Evolutionary conservation across 768 basidiomycete genomes (phyloP).

Genomic region (Porpolomopsis calyptriformis): DNA sequence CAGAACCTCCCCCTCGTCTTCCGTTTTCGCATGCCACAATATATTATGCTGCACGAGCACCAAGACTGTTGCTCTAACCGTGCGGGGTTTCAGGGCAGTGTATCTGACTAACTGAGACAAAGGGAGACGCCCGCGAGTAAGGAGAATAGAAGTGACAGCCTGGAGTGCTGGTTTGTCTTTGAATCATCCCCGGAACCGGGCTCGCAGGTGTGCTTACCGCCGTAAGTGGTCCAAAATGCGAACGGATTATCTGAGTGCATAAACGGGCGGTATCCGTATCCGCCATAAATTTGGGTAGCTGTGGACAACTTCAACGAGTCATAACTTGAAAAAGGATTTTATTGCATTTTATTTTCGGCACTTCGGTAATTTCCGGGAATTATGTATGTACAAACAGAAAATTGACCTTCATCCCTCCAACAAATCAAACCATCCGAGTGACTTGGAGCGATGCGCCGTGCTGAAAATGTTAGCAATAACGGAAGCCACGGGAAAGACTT

Average conservation of each 20-base stretch:
- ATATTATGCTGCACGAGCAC: conserved; percentile 87
- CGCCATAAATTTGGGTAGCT: conserved; percentile 91
- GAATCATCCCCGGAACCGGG: not conserved
- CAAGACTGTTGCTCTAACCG: conserved; percentile 59
- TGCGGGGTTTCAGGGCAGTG: conserved; percentile 56
- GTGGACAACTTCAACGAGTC: conserved; percentile 99
- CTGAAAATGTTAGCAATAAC: not conserved
- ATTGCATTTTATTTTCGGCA: no score
- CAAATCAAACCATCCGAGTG: no score
- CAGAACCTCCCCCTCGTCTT: conserved; percentile 63
- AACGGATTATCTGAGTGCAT: conserved; percentile 50
- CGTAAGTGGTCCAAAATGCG: conserved; percentile 56
- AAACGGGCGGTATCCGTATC: conserved; percentile 51
- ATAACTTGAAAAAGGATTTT: conserved; percentile 89
- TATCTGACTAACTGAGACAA: conserved; percentile 58
- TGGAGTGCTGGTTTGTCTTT: conserved; percentile 19
- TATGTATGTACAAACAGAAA: no score
- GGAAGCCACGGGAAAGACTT: not conserved
- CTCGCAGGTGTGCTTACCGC: conserved; percentile 38
- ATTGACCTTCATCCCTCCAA: no score
- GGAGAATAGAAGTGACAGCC: conserved; percentile 63
- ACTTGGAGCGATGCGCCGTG: no score
- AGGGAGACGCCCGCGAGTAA: conserved; percentile 78
- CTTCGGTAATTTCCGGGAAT: no score
- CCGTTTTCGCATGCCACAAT: conserved; percentile 70